Evolutionary conservation across 106 monocot genomes (phyloP), one percentile per base, ranked within the genome.

Genomic region (Chionographis japonica): DNA sequence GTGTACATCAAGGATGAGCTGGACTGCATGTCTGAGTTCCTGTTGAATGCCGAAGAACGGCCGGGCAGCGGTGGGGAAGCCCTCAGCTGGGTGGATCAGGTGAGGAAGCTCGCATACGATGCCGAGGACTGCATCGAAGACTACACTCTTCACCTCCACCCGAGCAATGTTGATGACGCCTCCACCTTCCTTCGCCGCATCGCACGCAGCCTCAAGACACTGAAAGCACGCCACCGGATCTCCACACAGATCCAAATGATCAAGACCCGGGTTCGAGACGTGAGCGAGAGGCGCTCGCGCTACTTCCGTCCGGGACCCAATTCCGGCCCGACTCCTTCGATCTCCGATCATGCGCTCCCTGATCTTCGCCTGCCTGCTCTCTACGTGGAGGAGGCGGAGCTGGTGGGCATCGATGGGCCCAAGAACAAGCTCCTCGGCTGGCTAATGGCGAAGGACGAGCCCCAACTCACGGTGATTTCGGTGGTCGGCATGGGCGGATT

Each of bases 61-160:
- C 41, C 52, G 42, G 74, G 19, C 13, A n/a, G 12, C 39, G 43
- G 66, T 42, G 1, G 35, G 39, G 49, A 60, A n/a, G 58, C 62
- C 1, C 70, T 27, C 42, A 65, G 52, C 4, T 80, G 80, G 80
- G 65, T 75, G 59, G 70, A 75, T 39, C 65, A 80, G 58, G 80
- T 80, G 63, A 60, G 38, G 8, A 60, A 75, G 40, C 27, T 75
- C 4, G 52, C 65, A 0, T 80, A 70, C 19, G 70, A 65, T 16
- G 65, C 60, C 12, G 80, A 80, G 66, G 80, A 75, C 52, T 65
- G 65, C 70, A 37, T 75, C 52, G 80, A 70, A 27, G 40, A 60
- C 13, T 75, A 58, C 68, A 14, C 15, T 3, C 38, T 53, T 40
- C 73, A 41, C 39, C 40, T 69, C 1, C 4, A 4, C 18, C 61